Percentiles rank a stretch among this genome's conserved stretches.
Evolutionary conservation across 169 alveolate species (phyloP).

Genomic region (Plasmodium vivax): DNA sequence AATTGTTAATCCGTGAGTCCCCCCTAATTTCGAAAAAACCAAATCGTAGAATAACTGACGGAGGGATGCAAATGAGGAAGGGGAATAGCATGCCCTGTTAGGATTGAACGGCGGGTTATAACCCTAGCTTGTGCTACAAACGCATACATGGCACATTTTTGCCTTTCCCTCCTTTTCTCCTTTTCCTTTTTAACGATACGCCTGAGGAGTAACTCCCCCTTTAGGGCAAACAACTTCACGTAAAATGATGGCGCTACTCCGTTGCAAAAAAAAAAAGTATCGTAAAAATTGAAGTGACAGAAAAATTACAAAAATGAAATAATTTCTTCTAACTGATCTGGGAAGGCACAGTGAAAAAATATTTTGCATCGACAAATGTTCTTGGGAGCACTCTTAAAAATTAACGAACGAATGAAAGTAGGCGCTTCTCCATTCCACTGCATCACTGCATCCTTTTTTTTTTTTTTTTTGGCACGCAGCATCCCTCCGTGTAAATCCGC

Average conservation of each 20-base stretch:
- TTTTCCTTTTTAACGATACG: background rate
- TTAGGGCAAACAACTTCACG: background rate
- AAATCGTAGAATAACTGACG: background rate
- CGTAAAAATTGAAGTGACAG: background rate
- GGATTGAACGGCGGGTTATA: background rate
- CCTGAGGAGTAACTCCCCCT: background rate
- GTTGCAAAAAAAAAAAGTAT: background rate
- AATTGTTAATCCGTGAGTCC: background rate
- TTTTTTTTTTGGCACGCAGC: background rate
- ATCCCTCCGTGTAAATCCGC: background rate
- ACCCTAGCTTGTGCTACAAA: background rate
- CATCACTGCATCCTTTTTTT: too few species aligned
- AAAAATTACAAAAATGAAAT: background rate
- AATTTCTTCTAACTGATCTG: too few species aligned
- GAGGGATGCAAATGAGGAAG: background rate
- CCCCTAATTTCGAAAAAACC: background rate
- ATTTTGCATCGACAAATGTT: background rate
- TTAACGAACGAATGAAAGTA: background rate
- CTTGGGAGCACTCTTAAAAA: background rate
- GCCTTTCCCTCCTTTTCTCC: background rate
- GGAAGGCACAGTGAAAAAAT: background rate
- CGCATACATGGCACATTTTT: background rate
- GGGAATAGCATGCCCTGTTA: background rate
- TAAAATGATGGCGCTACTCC: background rate
- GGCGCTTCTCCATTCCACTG: background rate